Evolutionary conservation across 2,329 filamentous ascomycete species (phyloP).

Genomic region (Chaetomium sp.): DNA sequence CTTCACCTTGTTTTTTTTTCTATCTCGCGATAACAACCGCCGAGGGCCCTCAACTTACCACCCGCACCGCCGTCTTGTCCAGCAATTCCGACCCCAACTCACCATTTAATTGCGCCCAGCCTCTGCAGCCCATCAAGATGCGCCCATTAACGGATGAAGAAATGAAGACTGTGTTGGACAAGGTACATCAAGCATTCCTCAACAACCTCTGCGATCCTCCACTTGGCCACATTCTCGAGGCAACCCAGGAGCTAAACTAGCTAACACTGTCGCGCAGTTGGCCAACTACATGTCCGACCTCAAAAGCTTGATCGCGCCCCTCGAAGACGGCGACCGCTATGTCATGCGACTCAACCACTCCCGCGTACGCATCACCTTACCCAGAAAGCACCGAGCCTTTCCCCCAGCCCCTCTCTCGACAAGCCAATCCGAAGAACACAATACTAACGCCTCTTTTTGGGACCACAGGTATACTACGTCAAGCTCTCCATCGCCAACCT

Average conservation of each 20-base stretch:
- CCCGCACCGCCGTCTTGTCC: too few species aligned
- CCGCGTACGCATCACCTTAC: constrained; percentile 13
- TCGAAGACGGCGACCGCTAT: constrained; percentile 68
- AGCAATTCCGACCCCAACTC: too few species aligned
- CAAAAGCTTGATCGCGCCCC: constrained; percentile 73
- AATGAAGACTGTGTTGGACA: constrained; percentile 70
- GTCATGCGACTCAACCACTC: constrained; percentile 74
- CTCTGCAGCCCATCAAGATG: constrained; percentile 47
- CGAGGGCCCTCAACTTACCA: background rate
- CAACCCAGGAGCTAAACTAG: constrained; percentile 44
- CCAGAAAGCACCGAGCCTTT: background rate
- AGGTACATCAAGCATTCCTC: constrained; percentile 10
- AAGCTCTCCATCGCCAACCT: constrained; percentile 84
- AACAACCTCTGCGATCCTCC: too few species aligned
- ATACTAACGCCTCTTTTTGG: constrained; percentile 1
- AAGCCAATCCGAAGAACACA: background rate
- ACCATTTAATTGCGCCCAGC: background rate
- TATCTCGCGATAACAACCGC: constrained; percentile 15
- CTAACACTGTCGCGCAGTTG: constrained; percentile 63
- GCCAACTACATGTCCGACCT: constrained; percentile 87
- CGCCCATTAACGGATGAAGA: constrained; percentile 73
- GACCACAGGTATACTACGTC: constrained; percentile 82
- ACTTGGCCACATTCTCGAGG: too few species aligned
- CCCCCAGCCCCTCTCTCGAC: background rate
- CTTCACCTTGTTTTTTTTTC: constrained; percentile 15